Conservation (phyloP, 371 early-diverging fungal species). For the Mortierella sp. region DNA sequence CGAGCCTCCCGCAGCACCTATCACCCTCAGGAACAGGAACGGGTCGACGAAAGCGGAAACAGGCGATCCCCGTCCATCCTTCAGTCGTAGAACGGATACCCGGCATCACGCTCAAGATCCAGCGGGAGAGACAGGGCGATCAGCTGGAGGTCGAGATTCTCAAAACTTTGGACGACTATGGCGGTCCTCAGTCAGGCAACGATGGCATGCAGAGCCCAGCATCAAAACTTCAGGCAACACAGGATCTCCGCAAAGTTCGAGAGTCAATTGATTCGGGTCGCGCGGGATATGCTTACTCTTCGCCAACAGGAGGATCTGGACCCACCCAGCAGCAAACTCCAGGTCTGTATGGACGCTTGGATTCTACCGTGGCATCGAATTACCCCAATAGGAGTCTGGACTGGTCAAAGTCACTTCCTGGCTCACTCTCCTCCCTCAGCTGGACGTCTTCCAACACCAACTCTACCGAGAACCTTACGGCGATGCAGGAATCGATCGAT, state of each 20-base stretch:
- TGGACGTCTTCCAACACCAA: slow-evolving; percentile 21
- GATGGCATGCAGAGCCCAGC: slow-evolving; percentile 2
- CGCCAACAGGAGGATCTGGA: background rate
- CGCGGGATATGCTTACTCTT: slow-evolving; percentile 32
- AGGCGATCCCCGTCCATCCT: slow-evolving; percentile 47
- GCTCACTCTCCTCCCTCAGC: slow-evolving; percentile 16
- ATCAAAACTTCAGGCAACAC: slow-evolving; percentile 21
- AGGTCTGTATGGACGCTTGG: too few species aligned
- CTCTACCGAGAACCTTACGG: slow-evolving; percentile 14
- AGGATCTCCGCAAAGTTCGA: slow-evolving; percentile 44
- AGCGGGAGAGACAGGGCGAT: slow-evolving; percentile 36
- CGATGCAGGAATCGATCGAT: slow-evolving; percentile 22
- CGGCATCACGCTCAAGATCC: slow-evolving; percentile 50
- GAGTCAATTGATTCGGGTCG: slow-evolving; percentile 53
- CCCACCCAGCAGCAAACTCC: slow-evolving; percentile 6
- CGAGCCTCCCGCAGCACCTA: background rate
- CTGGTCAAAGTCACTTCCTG: background rate
- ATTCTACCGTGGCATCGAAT: background rate
- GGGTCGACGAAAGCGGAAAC: slow-evolving; percentile 49
- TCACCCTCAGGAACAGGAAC: slow-evolving; percentile 4
- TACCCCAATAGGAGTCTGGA: background rate
- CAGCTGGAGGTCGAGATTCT: slow-evolving; percentile 52
- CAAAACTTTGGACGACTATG: slow-evolving; percentile 45
- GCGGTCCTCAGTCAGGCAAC: background rate
- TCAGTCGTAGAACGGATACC: slow-evolving; percentile 53